A percentile compares a stretch with the other conserved stretches of the same genome.
Conservation (phyloP, 495 filamentous ascomycete genomes). For the Delitschia confertaspora region DNA sequence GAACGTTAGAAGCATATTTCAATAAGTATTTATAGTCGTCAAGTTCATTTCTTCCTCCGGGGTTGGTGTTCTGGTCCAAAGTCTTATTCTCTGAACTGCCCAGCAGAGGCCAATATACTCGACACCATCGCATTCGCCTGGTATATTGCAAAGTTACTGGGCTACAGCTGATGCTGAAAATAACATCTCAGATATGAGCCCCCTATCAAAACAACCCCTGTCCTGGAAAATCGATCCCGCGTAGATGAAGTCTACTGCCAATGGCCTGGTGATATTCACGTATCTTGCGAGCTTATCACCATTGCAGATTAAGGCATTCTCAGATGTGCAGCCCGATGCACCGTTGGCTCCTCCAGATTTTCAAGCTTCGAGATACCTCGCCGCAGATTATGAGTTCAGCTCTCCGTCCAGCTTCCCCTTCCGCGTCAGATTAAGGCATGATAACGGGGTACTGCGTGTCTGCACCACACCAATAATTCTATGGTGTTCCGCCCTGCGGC, state of each 20-base stretch:
- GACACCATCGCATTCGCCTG: too few species aligned
- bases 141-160: too few species aligned
- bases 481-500: background rate
- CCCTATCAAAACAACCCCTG: background rate
- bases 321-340: background rate
- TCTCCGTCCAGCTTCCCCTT: background rate
- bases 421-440: conserved; percentile 1
- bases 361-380: background rate
- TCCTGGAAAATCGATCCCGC: conserved; percentile 1
- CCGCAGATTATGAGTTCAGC: background rate
- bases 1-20: too few species aligned
- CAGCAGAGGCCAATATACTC: too few species aligned
- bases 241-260: conserved; percentile 1
- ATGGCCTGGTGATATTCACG: background rate
- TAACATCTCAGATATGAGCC: conserved; percentile 11
- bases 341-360: background rate
- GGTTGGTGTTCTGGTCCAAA: too few species aligned
- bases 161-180: conserved; percentile 17
- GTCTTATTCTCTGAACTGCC: too few species aligned
- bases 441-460: conserved; percentile 9
- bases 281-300: background rate
- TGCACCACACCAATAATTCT: background rate
- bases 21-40: too few species aligned
- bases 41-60: too few species aligned
- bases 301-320: background rate